phyloP scores from a whole-genome alignment of 495 filamentous ascomycete genomes.

The Hypoxylon fuscum region DNA sequence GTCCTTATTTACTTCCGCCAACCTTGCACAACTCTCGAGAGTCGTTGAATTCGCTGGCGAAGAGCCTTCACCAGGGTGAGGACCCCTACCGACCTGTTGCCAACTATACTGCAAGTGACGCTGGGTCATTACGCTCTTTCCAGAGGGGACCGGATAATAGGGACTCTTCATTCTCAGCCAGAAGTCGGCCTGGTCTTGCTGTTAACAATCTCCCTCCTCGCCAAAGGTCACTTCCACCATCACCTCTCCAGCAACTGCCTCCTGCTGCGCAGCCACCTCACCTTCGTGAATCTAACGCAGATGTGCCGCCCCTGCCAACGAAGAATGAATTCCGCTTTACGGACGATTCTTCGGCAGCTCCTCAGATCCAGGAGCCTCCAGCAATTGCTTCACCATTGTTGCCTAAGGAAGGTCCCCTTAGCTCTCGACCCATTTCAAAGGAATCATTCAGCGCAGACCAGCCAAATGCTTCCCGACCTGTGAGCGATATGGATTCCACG shows the following conservation, averaged over 20 bases:
- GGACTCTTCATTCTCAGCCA: conserved; percentile 56
- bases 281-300: conserved; percentile 16
- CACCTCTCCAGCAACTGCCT: conserved; percentile 34
- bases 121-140: conserved; percentile 65
- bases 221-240: conserved; percentile 32
- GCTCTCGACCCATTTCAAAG: conserved; percentile 34
- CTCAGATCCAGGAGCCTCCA: conserved; percentile 49
- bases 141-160: conserved; percentile 65
- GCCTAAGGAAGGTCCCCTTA: conserved; percentile 27
- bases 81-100: conserved; percentile 85
- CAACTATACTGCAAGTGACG: conserved; percentile 66
- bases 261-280: conserved; percentile 39
- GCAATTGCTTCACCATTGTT: conserved; percentile 42
- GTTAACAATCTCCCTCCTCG: conserved; percentile 10
- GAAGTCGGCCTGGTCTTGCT: conserved; percentile 3
- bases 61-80: conserved; percentile 71
- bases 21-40: conserved; percentile 79
- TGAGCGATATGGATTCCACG: conserved; percentile 18
- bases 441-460: conserved; percentile 24
- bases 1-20: conserved; percentile 90
- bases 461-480: conserved; percentile 22
- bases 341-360: conserved; percentile 45
- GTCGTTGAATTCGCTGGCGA: conserved; percentile 84
- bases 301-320: conserved; percentile 13
- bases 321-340: conserved; percentile 44